Percentiles rank a stretch among this genome's conserved stretches.
Conservation (phyloP, 2,329 filamentous ascomycete genomes). For the Colletotrichum simmondsii region DNA sequence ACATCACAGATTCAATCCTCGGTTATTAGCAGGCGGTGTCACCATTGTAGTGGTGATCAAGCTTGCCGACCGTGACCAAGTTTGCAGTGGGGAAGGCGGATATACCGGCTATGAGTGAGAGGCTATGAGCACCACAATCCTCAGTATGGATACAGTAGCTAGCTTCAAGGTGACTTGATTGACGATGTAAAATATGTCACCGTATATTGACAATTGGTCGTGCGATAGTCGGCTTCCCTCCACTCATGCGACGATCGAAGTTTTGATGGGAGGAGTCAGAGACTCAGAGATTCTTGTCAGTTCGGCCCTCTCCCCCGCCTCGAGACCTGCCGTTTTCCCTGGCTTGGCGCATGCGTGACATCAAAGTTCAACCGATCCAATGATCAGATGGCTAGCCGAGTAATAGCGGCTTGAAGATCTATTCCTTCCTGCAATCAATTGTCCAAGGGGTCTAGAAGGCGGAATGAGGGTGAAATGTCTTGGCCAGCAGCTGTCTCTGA, state of each 20-base stretch:
- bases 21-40: neutral
- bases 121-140: no score
- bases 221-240: constrained; percentile 22
- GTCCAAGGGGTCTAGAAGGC: constrained; percentile 18
- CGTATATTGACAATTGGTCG: constrained; percentile 26
- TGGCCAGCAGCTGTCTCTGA: neutral
- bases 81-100: neutral
- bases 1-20: neutral
- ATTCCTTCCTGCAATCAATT: neutral
- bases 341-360: constrained; percentile 19
- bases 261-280: constrained; percentile 20
- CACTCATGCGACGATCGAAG: constrained; percentile 32
- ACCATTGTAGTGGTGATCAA: neutral
- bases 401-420: neutral
- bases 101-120: neutral
- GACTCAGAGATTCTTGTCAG: constrained; percentile 9
- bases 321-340: neutral
- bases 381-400: constrained; percentile 3
- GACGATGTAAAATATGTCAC: constrained; percentile 17
- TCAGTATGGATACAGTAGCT: neutral
- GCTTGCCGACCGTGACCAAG: neutral
- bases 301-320: neutral
- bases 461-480: constrained; percentile 5
- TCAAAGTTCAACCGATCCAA: constrained; percentile 22
- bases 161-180: neutral